Evolutionary conservation across 148 eudicot genomes (phyloP).

Genomic region (Rhododendron henanense): DNA sequence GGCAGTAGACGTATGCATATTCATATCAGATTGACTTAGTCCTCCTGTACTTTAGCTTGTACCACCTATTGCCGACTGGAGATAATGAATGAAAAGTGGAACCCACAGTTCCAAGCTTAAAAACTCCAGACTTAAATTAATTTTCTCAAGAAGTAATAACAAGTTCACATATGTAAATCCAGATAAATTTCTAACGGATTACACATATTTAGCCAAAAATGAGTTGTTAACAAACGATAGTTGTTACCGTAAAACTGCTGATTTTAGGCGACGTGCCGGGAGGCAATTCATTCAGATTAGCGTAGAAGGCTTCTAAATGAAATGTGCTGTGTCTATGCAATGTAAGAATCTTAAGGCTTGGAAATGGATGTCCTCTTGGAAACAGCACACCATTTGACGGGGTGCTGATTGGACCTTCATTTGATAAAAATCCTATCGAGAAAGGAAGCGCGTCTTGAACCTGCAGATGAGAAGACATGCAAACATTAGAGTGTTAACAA

Average conservation of each 20-base stretch:
- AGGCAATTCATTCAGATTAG: slow-evolving; percentile 65
- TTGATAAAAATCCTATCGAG: slow-evolving; percentile 57
- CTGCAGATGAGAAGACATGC: slow-evolving; percentile 36
- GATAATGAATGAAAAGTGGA: neutral
- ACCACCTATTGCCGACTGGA: neutral
- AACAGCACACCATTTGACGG: slow-evolving; percentile 46
- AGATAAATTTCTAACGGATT: neutral
- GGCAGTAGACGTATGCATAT: neutral
- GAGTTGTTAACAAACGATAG: slow-evolving; percentile 4
- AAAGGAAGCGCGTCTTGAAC: slow-evolving; percentile 83
- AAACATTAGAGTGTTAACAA: slow-evolving; percentile 7
- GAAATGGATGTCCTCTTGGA: slow-evolving; percentile 73
- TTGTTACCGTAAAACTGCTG: slow-evolving; percentile 51
- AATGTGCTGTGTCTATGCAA: slow-evolving; percentile 49
- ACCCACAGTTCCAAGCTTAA: neutral
- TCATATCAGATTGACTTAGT: neutral
- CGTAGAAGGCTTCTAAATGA: slow-evolving; percentile 61
- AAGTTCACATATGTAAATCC: neutral
- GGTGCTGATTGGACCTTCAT: slow-evolving; percentile 47
- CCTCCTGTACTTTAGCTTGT: neutral
- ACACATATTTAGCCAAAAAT: slow-evolving; percentile 9
- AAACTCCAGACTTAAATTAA: neutral
- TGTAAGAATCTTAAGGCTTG: slow-evolving; percentile 69
- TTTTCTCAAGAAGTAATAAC: neutral
- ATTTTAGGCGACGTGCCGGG: slow-evolving; percentile 58